Evolutionary conservation across 2,329 filamentous ascomycete species (phyloP).

Genomic region (Fusarium musae): DNA sequence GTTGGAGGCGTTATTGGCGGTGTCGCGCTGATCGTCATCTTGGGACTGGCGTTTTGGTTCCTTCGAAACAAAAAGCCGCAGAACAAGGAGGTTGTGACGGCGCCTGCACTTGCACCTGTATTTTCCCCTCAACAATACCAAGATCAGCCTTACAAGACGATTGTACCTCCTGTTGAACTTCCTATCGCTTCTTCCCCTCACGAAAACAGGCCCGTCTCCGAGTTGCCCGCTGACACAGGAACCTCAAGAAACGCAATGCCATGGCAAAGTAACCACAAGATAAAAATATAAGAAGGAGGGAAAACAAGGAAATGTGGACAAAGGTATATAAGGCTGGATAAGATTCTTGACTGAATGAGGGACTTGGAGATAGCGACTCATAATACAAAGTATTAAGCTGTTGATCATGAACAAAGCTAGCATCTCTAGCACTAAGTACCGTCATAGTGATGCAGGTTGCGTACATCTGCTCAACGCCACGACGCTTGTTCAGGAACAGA

Average conservation of each 20-base stretch:
- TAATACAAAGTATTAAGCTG: too few relatives aligned
- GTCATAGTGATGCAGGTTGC: too few relatives aligned
- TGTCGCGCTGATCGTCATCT: background rate
- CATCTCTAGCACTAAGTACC: too few relatives aligned
- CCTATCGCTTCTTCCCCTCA: background rate
- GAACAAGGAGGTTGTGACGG: too few relatives aligned
- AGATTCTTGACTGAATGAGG: too few relatives aligned
- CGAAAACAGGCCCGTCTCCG: background rate
- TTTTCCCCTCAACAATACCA: background rate
- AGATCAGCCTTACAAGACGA: background rate
- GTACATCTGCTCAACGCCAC: too few relatives aligned
- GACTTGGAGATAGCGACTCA: too few relatives aligned
- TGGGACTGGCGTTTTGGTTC: background rate
- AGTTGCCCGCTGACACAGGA: background rate
- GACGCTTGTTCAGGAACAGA: too few relatives aligned
- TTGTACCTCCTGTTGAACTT: background rate
- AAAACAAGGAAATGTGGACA: background rate
- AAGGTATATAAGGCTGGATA: too few relatives aligned
- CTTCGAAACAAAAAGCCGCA: background rate
- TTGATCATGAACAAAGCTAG: too few relatives aligned
- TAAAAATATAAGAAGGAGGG: rapidly evolving
- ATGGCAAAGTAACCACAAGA: too few relatives aligned
- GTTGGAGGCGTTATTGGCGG: background rate
- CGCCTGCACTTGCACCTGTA: background rate
- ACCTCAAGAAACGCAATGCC: too few relatives aligned